Percentiles rank a stretch among this genome's conserved stretches.
Conservation (phyloP, 345 rosid genomes). For the Nasturtium officinale region DNA sequence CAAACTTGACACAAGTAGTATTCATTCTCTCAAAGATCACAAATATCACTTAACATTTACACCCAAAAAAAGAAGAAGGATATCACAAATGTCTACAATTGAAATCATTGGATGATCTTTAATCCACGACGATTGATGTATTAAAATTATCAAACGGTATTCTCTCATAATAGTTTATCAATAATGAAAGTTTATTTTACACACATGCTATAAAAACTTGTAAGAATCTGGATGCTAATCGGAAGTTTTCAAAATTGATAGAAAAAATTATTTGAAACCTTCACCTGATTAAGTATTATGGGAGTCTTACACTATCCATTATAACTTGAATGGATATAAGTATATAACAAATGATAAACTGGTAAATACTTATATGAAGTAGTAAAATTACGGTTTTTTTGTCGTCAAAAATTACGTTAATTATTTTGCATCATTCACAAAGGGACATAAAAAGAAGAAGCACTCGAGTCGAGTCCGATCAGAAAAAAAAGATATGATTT, state of each 20-base stretch:
- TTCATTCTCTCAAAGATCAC: neutral
- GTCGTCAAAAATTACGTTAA: neutral
- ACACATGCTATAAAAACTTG: neutral
- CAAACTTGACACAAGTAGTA: neutral
- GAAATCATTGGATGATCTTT: neutral
- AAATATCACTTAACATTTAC: no score
- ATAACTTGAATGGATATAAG: neutral
- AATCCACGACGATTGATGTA: neutral
- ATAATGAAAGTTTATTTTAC: neutral
- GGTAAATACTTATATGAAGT: neutral
- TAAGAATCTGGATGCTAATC: neutral
- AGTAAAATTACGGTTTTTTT: neutral
- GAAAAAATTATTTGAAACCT: neutral
- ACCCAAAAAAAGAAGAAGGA: no score
- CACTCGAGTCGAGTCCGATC: constrained; percentile 28
- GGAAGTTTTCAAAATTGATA: neutral
- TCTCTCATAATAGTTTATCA: neutral
- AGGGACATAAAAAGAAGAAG: constrained; percentile 25
- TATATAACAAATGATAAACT: neutral
- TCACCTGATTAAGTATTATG: neutral
- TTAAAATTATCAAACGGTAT: neutral
- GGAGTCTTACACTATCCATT: neutral
- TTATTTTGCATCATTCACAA: neutral
- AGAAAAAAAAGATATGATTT: constrained; percentile 2
- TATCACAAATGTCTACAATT: neutral